Evolutionary conservation across 2,329 filamentous ascomycete species (phyloP), one percentile per base, ranked within the genome.

Genomic region (Teratosphaeriaceae sp.): DNA sequence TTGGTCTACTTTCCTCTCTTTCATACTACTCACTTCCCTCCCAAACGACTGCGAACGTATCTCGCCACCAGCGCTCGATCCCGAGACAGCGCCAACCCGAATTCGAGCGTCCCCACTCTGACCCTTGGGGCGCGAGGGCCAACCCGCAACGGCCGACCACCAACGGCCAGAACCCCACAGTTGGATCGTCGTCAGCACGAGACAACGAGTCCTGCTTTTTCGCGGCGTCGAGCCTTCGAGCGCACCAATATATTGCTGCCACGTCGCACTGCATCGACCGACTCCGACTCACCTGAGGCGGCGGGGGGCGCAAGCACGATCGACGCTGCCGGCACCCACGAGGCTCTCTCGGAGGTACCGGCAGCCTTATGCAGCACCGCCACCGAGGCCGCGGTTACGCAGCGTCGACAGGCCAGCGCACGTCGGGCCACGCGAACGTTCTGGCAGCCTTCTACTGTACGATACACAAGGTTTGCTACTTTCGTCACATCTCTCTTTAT

Each of bases 281-380:
- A 19, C 30, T 42, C 31, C 15, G 18, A 31, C 18, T 5, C 13
- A 8, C 23, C 21, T 19, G 15, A 27, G n/a, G 5, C 26, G 21
- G 9, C 38, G 18, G 26, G 38, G 12, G 19, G 18, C 38, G 29
- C 37, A 39, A 11, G n/a, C 20, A 29, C 20, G 38, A 42, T 40
- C 44, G 26, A 27, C 39, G 35, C 34, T 36, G 38, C 38, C 38
- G 39, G 24, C 24, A 38, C 18, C 36, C 22, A 31, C n/a, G n/a
- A 29, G 7, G 30, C 40, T 21, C n/a, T 20, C 16, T 18, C 26
- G 26, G 39, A 34, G 42, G 42, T 42, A 35, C 42, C 33, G 35
- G 43, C 31, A 40, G 29, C n/a, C 21, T 21, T 20, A 22, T 34
- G 46, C 42, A 44, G 46, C 46, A 33, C 44, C 44, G 45, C 45